Base-by-base conservation (phyloP, 208 protist genomes). In the Trypanosoma scelopori region DNA sequence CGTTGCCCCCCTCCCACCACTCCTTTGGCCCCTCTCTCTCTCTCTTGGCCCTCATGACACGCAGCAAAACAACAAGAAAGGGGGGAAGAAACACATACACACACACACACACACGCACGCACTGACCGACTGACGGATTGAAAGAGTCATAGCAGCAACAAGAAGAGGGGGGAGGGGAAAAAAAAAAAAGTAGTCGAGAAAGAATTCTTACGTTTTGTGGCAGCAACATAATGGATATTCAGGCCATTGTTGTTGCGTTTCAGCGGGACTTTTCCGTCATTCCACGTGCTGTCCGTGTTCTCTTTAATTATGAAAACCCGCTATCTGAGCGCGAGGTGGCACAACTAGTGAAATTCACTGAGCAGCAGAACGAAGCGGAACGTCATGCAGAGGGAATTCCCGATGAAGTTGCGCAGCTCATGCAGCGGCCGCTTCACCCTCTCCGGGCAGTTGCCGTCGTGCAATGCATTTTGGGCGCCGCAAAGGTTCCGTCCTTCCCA, bases 241-340 rank as follows among this genome's bases (percentile, higher is more conserved):
- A 71, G 16, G 53, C 67, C 46, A 77, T 92, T 28, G 76, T 69
- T 18, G 48, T 53, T 6, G 74, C 78, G 20, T 79, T 94, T 50
- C 84, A 85, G 72, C 69, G 69, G 28, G 46, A 55, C 28, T 78
- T 72, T 16, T 59, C 78, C 22, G 20, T 65, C 37, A 18, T 74
- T 6, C 46, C 69, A 15, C 55, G 43, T 43, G 90, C 85, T 13
- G 59, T 91, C 13, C 63, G 77, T 18, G 76, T 84, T 20, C 70
- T 96, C 6, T 74, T 77, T 27, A 65, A 91, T 55, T 90, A 85
- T 80, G 80, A 87, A 71, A 58, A 89, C 62, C 91, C 91, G 25
- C 80, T 96, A 18, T 74, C 75, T 0, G 80, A 91, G 48, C 79
- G 80, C 49, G 91, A 96, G 66, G 76, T 67, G 1, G 48, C 46